Evolutionary conservation across 108 stramenopile genomes (phyloP).

Genomic region (Cyclostephanos tholiformis): DNA sequence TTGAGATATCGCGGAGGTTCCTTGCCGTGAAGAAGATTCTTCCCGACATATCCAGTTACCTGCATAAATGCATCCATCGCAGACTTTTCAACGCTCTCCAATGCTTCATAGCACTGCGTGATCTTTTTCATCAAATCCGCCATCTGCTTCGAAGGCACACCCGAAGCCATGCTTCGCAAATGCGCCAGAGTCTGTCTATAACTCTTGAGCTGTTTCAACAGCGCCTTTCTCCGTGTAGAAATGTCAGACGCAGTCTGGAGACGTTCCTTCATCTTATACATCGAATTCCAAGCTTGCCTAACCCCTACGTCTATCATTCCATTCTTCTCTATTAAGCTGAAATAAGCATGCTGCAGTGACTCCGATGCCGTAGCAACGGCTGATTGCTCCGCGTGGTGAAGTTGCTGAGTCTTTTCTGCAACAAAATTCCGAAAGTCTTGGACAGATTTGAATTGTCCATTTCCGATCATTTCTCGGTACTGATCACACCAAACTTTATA

Average conservation of each 20-base stretch:
- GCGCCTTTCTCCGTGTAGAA: constrained; percentile 53
- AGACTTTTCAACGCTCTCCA: constrained; percentile 63
- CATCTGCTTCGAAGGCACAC: constrained; percentile 85
- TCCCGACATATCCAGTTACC: constrained; percentile 65
- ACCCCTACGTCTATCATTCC: constrained; percentile 56
- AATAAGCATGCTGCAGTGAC: constrained; percentile 62
- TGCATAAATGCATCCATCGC: constrained; percentile 70
- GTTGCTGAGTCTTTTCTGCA: constrained; percentile 64
- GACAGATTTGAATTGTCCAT: constrained; percentile 59
- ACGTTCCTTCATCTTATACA: constrained; percentile 75
- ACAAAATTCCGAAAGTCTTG: constrained; percentile 72
- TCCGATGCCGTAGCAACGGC: constrained; percentile 69
- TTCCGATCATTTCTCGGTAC: constrained; percentile 61
- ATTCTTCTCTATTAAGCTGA: constrained; percentile 69
- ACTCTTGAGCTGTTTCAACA: constrained; percentile 74
- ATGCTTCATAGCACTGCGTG: constrained; percentile 77
- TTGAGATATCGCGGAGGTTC: constrained; percentile 59
- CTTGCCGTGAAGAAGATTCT: constrained; percentile 47
- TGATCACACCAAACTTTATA: constrained; percentile 72
- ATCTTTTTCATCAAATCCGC: constrained; percentile 82
- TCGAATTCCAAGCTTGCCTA: constrained; percentile 82
- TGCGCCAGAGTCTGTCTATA: constrained; percentile 70
- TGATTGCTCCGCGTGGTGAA: constrained; percentile 61
- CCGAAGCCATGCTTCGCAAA: constrained; percentile 70
- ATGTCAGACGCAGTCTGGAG: constrained; percentile 76